These are phyloP conservation scores for Hordeum marinum DNA, from an alignment of 176 grass and related monocot genomes.

Conservation along the genomic window DNA sequence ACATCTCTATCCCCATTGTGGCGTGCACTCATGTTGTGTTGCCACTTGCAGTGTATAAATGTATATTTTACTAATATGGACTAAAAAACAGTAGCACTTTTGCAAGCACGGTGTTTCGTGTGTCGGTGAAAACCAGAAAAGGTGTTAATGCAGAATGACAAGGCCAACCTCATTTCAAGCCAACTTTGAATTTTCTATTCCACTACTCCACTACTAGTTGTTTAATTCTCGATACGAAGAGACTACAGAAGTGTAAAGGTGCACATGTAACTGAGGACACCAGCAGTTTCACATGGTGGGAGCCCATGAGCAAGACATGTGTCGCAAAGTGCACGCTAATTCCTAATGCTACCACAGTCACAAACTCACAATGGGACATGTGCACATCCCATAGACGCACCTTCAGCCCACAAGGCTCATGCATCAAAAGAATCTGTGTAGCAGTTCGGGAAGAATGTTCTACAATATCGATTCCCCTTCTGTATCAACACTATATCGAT, in stretches of 20 bases:
- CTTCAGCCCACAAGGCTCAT: background rate
- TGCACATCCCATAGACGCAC: background rate
- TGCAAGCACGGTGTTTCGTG: background rate
- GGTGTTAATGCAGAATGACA: background rate
- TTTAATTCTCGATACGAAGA: background rate
- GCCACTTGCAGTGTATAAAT: background rate
- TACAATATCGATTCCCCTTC: background rate
- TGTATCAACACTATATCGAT: too few relatives aligned
- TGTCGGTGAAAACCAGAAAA: conserved; percentile 15
- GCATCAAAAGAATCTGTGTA: background rate
- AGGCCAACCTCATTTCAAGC: background rate
- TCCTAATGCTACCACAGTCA: conserved; percentile 13
- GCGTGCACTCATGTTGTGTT: conserved; percentile 21
- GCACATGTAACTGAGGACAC: background rate
- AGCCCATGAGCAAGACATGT: background rate
- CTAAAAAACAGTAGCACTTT: conserved; percentile 4
- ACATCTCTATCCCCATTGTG: conserved; percentile 3
- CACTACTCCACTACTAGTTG: background rate
- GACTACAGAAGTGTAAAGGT: background rate
- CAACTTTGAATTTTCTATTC: background rate
- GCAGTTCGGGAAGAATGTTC: background rate
- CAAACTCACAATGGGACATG: background rate
- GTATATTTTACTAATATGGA: background rate
- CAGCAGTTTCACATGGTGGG: conserved; percentile 17
- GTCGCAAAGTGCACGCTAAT: background rate